These are phyloP conservation scores for Metarhizium anisopliae DNA, from an alignment of 2,329 filamentous ascomycete species.

Conservation along the genomic window DNA sequence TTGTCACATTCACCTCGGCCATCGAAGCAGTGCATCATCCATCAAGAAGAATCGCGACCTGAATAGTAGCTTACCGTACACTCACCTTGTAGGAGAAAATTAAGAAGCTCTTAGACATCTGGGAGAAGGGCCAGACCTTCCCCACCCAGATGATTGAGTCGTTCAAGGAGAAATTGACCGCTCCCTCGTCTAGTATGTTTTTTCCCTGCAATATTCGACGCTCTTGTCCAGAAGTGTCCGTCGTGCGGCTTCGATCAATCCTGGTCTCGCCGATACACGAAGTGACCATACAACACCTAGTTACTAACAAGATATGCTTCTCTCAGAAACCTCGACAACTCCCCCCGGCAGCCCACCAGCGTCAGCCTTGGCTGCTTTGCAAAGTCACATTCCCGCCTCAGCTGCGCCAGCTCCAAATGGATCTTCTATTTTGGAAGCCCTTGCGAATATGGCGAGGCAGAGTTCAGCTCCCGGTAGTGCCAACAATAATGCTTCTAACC, in stretches of 20 bases:
- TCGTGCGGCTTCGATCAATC: neutral
- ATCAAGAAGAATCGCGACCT: neutral
- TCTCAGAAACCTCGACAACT: conserved; percentile 59
- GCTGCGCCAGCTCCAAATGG: conserved; percentile 34
- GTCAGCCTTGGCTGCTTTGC: conserved; percentile 31
- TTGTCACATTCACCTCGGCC: neutral
- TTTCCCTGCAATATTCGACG: neutral
- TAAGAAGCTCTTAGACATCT: conserved; percentile 87
- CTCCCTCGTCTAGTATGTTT: conserved; percentile 56
- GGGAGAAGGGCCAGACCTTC: conserved; percentile 93
- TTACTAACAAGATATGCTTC: conserved; percentile 4
- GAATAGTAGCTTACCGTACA: conserved; percentile 30
- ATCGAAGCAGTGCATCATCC: conserved; percentile 6
- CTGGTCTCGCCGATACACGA: neutral
- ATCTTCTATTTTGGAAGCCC: conserved; percentile 63
- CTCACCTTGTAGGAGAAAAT: conserved; percentile 76
- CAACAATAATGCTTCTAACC: conserved; percentile 30
- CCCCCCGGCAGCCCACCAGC: conserved; percentile 54
- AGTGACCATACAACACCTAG: neutral
- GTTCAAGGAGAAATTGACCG: conserved; percentile 73
- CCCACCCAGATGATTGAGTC: conserved; percentile 66
- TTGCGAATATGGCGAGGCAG: conserved; percentile 73
- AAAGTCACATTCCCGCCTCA: conserved; percentile 21
- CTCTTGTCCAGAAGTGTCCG: neutral
- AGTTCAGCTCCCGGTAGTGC: conserved; percentile 27